Conservation (phyloP, 495 filamentous ascomycete genomes). For the Neurospora sp. region DNA sequence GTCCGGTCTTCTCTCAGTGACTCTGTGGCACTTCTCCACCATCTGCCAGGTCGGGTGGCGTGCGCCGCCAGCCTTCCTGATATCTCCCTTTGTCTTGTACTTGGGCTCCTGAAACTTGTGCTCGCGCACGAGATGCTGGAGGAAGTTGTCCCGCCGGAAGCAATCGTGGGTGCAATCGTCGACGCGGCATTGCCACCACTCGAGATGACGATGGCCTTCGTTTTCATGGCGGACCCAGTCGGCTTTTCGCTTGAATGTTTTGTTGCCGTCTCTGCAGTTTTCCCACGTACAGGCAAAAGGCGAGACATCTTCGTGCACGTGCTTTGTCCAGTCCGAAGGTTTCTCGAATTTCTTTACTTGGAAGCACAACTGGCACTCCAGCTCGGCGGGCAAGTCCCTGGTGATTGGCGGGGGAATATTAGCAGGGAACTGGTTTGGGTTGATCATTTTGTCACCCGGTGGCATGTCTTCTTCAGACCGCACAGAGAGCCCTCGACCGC, state of each 20-base stretch:
- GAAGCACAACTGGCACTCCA: slow-evolving; percentile 90
- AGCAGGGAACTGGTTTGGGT: slow-evolving; percentile 57
- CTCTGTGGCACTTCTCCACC: slow-evolving; percentile 70
- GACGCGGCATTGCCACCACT: slow-evolving; percentile 84
- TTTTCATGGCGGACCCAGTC: slow-evolving; percentile 97
- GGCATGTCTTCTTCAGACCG: slow-evolving; percentile 40
- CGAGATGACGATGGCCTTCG: slow-evolving; percentile 82
- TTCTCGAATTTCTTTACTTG: slow-evolving; percentile 84
- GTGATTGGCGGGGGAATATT: slow-evolving; percentile 82
- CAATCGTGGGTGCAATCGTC: slow-evolving; percentile 76
- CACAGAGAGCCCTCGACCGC: slow-evolving; percentile 7
- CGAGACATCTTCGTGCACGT: slow-evolving; percentile 91
- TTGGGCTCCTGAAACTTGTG: slow-evolving; percentile 81
- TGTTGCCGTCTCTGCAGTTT: slow-evolving; percentile 65
- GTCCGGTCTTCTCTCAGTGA: slow-evolving; percentile 52
- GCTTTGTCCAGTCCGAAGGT: slow-evolving; percentile 97
- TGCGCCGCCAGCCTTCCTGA: slow-evolving; percentile 41
- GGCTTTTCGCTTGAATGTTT: slow-evolving; percentile 94
- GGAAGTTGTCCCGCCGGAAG: slow-evolving; percentile 89
- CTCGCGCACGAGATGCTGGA: slow-evolving; percentile 89
- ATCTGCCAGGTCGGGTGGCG: slow-evolving; percentile 58
- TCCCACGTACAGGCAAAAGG: slow-evolving; percentile 93
- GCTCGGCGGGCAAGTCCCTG: slow-evolving; percentile 68
- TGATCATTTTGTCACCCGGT: slow-evolving; percentile 54
- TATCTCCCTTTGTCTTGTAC: slow-evolving; percentile 48